Percentiles rank a stretch among this genome's conserved stretches.
Evolutionary conservation across 2,329 filamentous ascomycete species (phyloP).

Genomic region (Colletotrichum sp.): DNA sequence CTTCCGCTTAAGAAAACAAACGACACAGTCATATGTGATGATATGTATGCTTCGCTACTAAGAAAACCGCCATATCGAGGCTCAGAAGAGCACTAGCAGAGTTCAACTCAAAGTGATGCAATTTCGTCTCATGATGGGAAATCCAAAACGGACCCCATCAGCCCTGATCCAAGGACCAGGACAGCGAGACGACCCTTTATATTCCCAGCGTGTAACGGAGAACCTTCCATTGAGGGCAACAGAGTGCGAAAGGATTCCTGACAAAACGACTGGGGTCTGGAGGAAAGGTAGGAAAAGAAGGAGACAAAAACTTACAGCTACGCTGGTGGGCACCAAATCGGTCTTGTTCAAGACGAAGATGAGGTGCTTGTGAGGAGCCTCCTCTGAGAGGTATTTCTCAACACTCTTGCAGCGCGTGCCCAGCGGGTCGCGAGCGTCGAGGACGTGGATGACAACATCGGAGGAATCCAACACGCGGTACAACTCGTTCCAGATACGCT

Average conservation of each 20-base stretch:
- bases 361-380: slow-evolving; percentile 95
- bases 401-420: slow-evolving; percentile 81
- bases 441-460: slow-evolving; percentile 93
- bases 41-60: slow-evolving; percentile 96
- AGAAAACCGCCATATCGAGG: slow-evolving; percentile 77
- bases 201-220: slow-evolving; percentile 99
- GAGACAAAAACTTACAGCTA: slow-evolving; percentile 79
- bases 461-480: slow-evolving; percentile 95
- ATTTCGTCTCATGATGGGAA: slow-evolving; percentile 74
- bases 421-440: slow-evolving; percentile 87
- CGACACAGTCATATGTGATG: slow-evolving; percentile 22
- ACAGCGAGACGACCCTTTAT: slow-evolving; percentile 77
- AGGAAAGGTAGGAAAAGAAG: slow-evolving; percentile 27
- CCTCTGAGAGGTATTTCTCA: slow-evolving; percentile 91
- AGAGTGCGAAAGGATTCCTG: slow-evolving; percentile 80
- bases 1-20: slow-evolving; percentile 15
- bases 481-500: slow-evolving; percentile 96
- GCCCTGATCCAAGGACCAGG: slow-evolving; percentile 69
- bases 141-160: slow-evolving; percentile 90
- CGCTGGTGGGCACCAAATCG: slow-evolving; percentile 88
- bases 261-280: slow-evolving; percentile 72
- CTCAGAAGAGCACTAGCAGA: slow-evolving; percentile 64
- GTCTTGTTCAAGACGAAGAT: slow-evolving; percentile 91
- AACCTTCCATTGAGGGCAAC: slow-evolving; percentile 70
- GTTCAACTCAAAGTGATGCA: slow-evolving; percentile 99